Evolutionary conservation across 257 asterid genomes (phyloP).

Genomic region (Fraxinus cuspidata): DNA sequence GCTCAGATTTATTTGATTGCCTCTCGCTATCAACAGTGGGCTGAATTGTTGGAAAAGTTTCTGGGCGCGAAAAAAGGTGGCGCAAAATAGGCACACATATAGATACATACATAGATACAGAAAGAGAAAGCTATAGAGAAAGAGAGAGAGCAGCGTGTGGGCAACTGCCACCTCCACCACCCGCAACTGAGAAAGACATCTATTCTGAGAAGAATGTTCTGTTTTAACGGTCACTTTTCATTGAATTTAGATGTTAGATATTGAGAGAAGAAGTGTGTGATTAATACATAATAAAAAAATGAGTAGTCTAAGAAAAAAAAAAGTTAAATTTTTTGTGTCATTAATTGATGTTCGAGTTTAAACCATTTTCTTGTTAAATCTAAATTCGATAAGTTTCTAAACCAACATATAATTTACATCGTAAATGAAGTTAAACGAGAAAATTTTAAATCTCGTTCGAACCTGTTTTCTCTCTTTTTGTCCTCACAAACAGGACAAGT

Average conservation of each 20-base stretch:
- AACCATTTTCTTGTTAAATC: background rate
- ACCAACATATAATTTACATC: background rate
- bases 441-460: too few species aligned
- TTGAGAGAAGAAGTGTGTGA: background rate
- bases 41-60: constrained; percentile 76
- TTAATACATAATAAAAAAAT: background rate
- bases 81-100: constrained; percentile 40
- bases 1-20: constrained; percentile 28
- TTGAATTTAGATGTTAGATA: background rate
- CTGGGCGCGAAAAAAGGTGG: constrained; percentile 49
- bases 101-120: background rate
- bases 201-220: constrained; percentile 23
- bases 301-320: background rate
- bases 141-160: constrained; percentile 37
- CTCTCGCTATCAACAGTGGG: constrained; percentile 41
- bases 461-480: too few species aligned
- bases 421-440: background rate
- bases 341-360: background rate
- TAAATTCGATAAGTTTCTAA: too few species aligned
- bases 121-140: constrained; percentile 15
- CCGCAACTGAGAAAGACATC: constrained; percentile 67
- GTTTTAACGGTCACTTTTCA: background rate
- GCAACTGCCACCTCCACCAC: constrained; percentile 49
- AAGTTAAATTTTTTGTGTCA: background rate
- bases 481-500: too few species aligned